These are phyloP conservation scores for Cinnamomum micranthum DNA, from an alignment of 164 flowering plant species.

Conservation along the genomic window DNA sequence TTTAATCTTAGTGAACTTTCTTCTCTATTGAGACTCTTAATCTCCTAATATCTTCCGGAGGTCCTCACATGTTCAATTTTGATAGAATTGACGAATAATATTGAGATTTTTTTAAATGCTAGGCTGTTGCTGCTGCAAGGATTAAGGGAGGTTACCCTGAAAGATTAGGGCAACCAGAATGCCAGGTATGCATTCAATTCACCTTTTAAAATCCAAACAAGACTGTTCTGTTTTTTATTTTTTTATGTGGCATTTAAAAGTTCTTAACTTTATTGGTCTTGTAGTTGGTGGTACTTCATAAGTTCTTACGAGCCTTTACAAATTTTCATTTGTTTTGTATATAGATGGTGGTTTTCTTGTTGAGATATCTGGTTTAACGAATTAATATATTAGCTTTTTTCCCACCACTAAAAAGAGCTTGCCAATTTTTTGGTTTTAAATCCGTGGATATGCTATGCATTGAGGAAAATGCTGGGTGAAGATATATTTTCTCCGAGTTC, in stretches of 20 bases:
- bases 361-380: no score
- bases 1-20: no score
- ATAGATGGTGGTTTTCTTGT: not conserved
- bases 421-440: not conserved
- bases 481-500: no score
- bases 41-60: not conserved
- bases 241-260: not conserved
- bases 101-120: conserved; percentile 19
- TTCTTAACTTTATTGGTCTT: not conserved
- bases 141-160: conserved; percentile 94
- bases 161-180: conserved; percentile 94
- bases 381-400: no score
- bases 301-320: no score
- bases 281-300: not conserved
- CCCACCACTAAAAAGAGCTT: not conserved
- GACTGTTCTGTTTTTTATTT: not conserved
- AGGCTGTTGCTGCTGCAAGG: conserved; percentile 88
- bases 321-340: no score
- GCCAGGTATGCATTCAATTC: conserved; percentile 58
- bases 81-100: conserved; percentile 9
- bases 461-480: no score
- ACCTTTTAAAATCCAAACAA: not conserved
- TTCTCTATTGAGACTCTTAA: not conserved
- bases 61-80: not conserved
- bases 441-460: no score